Percentiles rank a stretch among this genome's conserved stretches.
Conservation (phyloP, 2,329 filamentous ascomycete species). For the Botrytis elliptica region DNA sequence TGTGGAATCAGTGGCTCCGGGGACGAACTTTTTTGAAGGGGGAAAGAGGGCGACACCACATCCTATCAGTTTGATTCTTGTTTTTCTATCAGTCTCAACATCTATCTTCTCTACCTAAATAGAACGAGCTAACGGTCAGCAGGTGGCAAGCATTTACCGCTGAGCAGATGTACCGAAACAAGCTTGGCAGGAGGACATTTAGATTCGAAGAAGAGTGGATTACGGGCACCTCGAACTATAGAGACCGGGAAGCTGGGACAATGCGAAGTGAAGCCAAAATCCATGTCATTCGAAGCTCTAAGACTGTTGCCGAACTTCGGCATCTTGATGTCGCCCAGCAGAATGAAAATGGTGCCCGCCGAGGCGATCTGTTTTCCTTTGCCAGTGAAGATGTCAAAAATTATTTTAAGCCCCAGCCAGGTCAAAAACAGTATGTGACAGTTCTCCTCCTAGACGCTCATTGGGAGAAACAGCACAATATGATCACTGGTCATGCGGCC, state of each 20-base stretch:
- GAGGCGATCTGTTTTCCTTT: slow-evolving; percentile 72
- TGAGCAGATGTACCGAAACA: slow-evolving; percentile 92
- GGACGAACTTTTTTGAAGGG: neutral
- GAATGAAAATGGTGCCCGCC: slow-evolving; percentile 64
- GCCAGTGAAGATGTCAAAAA: slow-evolving; percentile 74
- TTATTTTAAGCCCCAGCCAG: slow-evolving; percentile 71
- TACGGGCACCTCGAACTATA: slow-evolving; percentile 72
- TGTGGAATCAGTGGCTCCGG: neutral
- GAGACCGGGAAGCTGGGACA: slow-evolving; percentile 66
- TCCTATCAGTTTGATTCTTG: neutral
- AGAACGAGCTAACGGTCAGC: neutral
- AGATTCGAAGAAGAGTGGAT: slow-evolving; percentile 96
- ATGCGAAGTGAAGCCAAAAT: slow-evolving; percentile 91
- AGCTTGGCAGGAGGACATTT: slow-evolving; percentile 81
- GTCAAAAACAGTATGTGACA: slow-evolving; percentile 86
- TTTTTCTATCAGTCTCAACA: neutral
- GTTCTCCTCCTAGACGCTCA: slow-evolving; percentile 83
- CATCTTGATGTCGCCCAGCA: slow-evolving; percentile 78
- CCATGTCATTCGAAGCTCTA: slow-evolving; percentile 78
- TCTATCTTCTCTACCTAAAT: neutral
- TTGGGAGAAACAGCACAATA: slow-evolving; percentile 72
- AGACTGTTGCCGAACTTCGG: slow-evolving; percentile 80
- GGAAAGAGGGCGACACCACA: neutral
- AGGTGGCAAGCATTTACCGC: slow-evolving; percentile 92
- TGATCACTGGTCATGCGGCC: slow-evolving; percentile 77